Base-by-base conservation (phyloP, 371 early-diverging fungal genomes). In the Gilbertella persicaria region DNA sequence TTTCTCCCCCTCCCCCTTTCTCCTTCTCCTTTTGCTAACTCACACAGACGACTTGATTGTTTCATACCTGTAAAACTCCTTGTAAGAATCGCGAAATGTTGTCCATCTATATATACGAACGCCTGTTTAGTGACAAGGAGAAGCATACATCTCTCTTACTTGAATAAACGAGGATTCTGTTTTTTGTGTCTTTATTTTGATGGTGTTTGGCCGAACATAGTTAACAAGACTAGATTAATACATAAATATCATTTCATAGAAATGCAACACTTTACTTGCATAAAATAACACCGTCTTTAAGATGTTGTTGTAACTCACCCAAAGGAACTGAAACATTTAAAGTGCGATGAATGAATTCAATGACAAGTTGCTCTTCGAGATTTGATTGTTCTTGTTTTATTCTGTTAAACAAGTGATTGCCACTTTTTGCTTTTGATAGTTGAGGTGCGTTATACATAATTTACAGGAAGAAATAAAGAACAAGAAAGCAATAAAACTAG, bases 201-300 rank as follows among this genome's bases (percentile, higher is more conserved):
- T 82, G 8, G 80, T 85, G 12, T 83, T 85, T 9, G 93, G 94
- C 26, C 79, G 68, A 24, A 94, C 65, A 44, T 75, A 77, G 73
- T 93, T 93, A 43, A 91, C 80, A 29, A 94, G 60, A 29, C 88
- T 89, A 51, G 17, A 19, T 37, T 50, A 36, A 37, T 47, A 46
- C 19, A 36, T 16, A 33, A 25, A 4, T 29, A 39, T 16, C n/a
- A 33, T 16, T 41, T 36, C 9, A 45, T 55, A 48, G 12, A 41
- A 13, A 24, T 30, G 21, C 17, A 17, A 26, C 12, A 17, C 2
- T 35, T 67, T 75, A 86, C 89, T 78, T 78, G 83, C 94, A 93
- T 37, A 93, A 77, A 7, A 89, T 51, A 8, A 91, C 82, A n/a
- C 94, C 94, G 50, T 90, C 89, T 57, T 85, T 81, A 14, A 93